Evolutionary conservation across 208 protist genomes (phyloP).

Genomic region (Angomonas ambiguus): DNA sequence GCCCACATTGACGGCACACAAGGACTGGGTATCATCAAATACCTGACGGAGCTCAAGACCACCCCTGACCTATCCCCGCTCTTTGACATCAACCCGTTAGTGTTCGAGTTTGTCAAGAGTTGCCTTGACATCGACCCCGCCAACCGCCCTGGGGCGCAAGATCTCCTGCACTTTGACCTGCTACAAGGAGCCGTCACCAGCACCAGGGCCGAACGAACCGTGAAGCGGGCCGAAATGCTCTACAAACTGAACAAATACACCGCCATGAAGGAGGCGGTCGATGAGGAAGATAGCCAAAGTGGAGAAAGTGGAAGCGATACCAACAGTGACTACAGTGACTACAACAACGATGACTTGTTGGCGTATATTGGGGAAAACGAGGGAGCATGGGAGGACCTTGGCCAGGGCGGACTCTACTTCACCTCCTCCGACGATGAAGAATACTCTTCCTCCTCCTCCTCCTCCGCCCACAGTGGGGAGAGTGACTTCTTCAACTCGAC

Average conservation of each 20-base stretch:
- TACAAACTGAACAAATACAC: conserved; percentile 77
- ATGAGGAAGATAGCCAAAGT: conserved; percentile 12
- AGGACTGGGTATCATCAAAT: conserved; percentile 84
- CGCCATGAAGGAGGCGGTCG: conserved; percentile 36
- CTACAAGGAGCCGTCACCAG: conserved; percentile 56
- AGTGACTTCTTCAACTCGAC: background rate
- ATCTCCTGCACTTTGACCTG: conserved; percentile 68
- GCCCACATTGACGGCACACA: conserved; percentile 54
- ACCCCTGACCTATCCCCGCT: conserved; percentile 76
- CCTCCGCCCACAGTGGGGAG: background rate
- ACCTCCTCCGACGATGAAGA: conserved; percentile 11
- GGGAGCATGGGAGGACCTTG: background rate
- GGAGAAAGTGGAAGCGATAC: conserved; percentile 11
- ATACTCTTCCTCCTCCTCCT: background rate
- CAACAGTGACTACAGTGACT: conserved; percentile 13
- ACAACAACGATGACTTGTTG: conserved; percentile 2
- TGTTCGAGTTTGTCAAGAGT: conserved; percentile 73
- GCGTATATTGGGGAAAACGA: background rate
- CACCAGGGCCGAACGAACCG: conserved; percentile 43
- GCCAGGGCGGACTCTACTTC: background rate
- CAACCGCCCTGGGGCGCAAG: conserved; percentile 59
- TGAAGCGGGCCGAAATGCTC: conserved; percentile 64
- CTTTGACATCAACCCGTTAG: conserved; percentile 51
- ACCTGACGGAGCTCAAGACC: conserved; percentile 63
- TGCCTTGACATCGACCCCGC: conserved; percentile 71